These are phyloP conservation scores for Endoconidiophora polonica DNA, from an alignment of 2,329 filamentous ascomycete species.

Conservation along the genomic window DNA sequence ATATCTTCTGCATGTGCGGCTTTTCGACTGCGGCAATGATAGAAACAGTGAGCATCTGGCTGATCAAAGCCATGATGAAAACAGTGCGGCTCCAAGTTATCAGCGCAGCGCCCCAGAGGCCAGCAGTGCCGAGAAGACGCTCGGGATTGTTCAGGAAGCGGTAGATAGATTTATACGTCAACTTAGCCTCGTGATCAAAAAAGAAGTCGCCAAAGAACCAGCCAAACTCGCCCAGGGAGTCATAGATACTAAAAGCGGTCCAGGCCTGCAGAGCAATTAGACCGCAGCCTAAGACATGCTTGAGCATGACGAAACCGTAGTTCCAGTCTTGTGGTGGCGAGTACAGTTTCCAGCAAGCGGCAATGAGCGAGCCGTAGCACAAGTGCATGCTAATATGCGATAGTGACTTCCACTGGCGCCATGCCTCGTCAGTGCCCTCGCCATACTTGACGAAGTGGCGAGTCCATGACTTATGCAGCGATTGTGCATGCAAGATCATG, in stretches of 20 bases:
- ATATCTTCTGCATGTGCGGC: slow-evolving; percentile 96
- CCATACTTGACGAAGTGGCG: slow-evolving; percentile 95
- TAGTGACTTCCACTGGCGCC: slow-evolving; percentile 93
- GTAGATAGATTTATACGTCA: slow-evolving; percentile 95
- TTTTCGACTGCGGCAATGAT: slow-evolving; percentile 91
- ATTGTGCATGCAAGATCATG: slow-evolving; percentile 69
- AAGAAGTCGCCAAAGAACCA: slow-evolving; percentile 99
- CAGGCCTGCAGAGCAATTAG: slow-evolving; percentile 78
- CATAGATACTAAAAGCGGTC: slow-evolving; percentile 86
- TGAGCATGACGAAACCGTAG: slow-evolving; percentile 68
- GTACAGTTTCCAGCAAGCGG: slow-evolving; percentile 95
- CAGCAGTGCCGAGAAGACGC: slow-evolving; percentile 78
- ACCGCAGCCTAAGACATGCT: slow-evolving; percentile 68
- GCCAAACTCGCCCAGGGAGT: slow-evolving; percentile 89
- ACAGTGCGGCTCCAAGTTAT: slow-evolving; percentile 82
- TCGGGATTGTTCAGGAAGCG: slow-evolving; percentile 97
- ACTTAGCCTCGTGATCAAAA: slow-evolving; percentile 72
- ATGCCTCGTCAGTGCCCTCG: slow-evolving; percentile 77
- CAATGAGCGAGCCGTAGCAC: slow-evolving; percentile 76
- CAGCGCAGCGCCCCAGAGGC: slow-evolving; percentile 86
- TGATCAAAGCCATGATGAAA: slow-evolving; percentile 70
- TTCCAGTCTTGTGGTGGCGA: slow-evolving; percentile 70
- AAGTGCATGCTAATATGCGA: slow-evolving; percentile 86
- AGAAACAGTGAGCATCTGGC: slow-evolving; percentile 67
- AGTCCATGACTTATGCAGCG: slow-evolving; percentile 84